These are phyloP conservation scores for Pseudognaphalium luteoalbum DNA, from an alignment of 129 eudicot species.

Conservation along the genomic window DNA sequence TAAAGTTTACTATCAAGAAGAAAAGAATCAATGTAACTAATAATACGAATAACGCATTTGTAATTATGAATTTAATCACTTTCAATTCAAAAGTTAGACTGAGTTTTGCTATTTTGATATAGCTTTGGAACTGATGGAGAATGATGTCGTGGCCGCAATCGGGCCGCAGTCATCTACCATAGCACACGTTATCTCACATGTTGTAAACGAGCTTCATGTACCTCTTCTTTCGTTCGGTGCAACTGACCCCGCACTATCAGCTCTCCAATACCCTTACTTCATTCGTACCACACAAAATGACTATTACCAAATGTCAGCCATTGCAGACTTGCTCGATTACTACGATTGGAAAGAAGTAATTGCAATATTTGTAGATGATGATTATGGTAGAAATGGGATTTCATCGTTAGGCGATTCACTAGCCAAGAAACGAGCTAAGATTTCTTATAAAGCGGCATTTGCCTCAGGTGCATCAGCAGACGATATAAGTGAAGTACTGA, in stretches of 20 bases:
- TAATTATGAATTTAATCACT: neutral
- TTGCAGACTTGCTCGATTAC: slow-evolving; percentile 69
- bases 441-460: slow-evolving; percentile 82
- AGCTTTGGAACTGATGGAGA: slow-evolving; percentile 92
- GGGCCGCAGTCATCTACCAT: slow-evolving; percentile 97
- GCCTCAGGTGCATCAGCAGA: slow-evolving; percentile 48
- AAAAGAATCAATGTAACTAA: neutral
- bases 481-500: slow-evolving; percentile 47
- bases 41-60: neutral
- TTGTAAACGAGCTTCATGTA: slow-evolving; percentile 80
- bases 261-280: slow-evolving; percentile 85
- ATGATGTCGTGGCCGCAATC: slow-evolving; percentile 70
- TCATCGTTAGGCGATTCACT: slow-evolving; percentile 80
- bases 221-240: slow-evolving; percentile 87
- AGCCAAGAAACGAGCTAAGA: slow-evolving; percentile 65
- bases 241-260: slow-evolving; percentile 82
- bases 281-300: slow-evolving; percentile 80
- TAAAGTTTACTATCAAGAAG: neutral
- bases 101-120: slow-evolving; percentile 32
- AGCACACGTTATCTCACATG: slow-evolving; percentile 77
- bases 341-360: slow-evolving; percentile 83
- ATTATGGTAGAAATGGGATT: slow-evolving; percentile 84
- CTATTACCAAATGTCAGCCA: slow-evolving; percentile 81
- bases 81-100: slow-evolving; percentile 8
- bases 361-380: slow-evolving; percentile 84